Base-by-base conservation (phyloP, 2,329 filamentous ascomycete species). In the Colletotrichum tropicale region DNA sequence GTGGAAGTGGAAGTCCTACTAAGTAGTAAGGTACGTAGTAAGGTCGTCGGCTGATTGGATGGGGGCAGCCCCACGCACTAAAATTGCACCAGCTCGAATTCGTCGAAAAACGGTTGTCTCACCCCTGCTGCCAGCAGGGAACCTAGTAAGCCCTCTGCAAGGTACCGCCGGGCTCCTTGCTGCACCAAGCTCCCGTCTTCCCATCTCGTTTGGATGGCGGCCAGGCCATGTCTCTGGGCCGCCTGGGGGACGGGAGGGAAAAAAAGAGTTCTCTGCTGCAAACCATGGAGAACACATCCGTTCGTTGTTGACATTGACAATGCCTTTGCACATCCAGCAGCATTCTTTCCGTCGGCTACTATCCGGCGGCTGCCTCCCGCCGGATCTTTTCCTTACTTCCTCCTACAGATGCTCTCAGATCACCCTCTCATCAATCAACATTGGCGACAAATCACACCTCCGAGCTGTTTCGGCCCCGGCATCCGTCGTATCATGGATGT, bases 101-200 rank as follows among this genome's bases (percentile, higher is more conserved):
- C 34, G 74, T 73, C 70, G 21, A 76, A 69, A 66, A 76, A 68
- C 65, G 65, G 70, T 74, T 73, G 70, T 76, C 74, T 76, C 74
- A 76, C 48, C 74, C 74, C 65, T 73, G 64, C 70, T 58, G 65
- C 43, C 48, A 55, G 58, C 65, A 62, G 65, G 70, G 56, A 58
- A 32, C 70, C 43, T n/a, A 21, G 30, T 12, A 52, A 52, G 43
- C n/a, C 43, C n/a, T 52, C 43, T 26, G 72, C 68, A 67, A 71
- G 72, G 72, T 66, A 73, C 69, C 26, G 52, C 28, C 52, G 36
- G 52, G 30, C 69, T 43, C 34, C 24, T 28, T 71, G 36, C 36
- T 66, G 71, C 36, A 43, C 62, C 43, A 52, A 52, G 43, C 43
- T 52, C 43, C 43, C 43, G n/a, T 52, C 24, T 62, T 67, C 61